Base-by-base conservation (phyloP, 2,329 filamentous ascomycete genomes). In the Thielaviopsis ethacetica region DNA sequence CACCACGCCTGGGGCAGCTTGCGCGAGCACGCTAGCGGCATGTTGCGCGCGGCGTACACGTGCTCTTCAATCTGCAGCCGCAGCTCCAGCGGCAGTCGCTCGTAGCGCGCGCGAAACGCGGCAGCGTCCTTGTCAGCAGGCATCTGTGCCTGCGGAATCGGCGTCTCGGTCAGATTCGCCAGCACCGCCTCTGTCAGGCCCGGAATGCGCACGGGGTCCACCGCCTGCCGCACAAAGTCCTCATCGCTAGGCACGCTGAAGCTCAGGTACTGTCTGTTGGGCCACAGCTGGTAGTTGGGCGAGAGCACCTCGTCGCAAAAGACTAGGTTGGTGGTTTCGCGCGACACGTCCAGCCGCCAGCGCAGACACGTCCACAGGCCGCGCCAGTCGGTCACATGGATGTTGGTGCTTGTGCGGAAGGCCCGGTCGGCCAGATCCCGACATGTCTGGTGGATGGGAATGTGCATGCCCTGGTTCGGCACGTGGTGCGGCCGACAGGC, bases 261-360 rank as follows among this genome's bases (percentile, higher is more conserved):
- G 6, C 41, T 52, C 30, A 59, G 30, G 47, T 59, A 59, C 21
- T 59, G 58, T 17, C 52, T 34, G 58, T 59, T 59, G 30, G 58
- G 27, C 27, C 54, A 47, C 13, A 59, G 53, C 30, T 53, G n/a
- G 44, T 56, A 59, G 27, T 59, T 59, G 3, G 58, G 58, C 6
- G 58, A 59, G 10, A 59, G 41, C 12, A 47, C 44, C 4, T 41
- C 21, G 38, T 55, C 58, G 21, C 52, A 59, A 26, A 26, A 26
- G 5, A n/a, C n/a, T 19, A 38, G 50, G 17, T 27, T 17, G 15
- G 17, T 44, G 15, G 53, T 30, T 15, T 27, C 19, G 52, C 27
- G 53, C 13, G 53, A 41, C 17, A 56, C 58, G 27, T 56, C 58
- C 15, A 55, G 7, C 26, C 58, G 38, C 58, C 58, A 56, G 13